Evolutionary conservation across 495 filamentous ascomycete species (phyloP), one percentile per base, ranked within the genome.

Genomic region (Zalerion maritima): DNA sequence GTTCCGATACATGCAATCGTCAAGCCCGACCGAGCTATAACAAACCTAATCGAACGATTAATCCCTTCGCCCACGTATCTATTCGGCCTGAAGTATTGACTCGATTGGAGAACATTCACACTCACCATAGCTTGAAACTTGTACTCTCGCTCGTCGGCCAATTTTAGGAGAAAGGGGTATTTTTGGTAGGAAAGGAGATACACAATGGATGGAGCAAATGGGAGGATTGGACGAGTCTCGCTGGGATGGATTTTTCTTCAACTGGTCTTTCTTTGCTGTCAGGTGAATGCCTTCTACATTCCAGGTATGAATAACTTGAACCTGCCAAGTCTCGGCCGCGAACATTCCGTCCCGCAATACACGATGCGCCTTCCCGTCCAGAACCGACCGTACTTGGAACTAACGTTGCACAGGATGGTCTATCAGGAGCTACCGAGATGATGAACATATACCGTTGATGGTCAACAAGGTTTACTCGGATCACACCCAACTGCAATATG

Each of bases 381-480:
- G 1, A 11, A 30, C 5, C 18, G 21, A 29, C 19, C 2, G 36
- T 41, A 39, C 29, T 45, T 32, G 23, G 21, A 18, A 22, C 25
- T 31, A 11, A 34, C 14, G 17, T 26, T 21, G 26, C 21, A 15
- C 35, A 80, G 76, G 78, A 26, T 80, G 73, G 57, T 80, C 75
- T 5, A 73, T 89, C 42, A 81, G 76, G 38, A 81, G 72, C 45
- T 94, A 93, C 49, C 64, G 66, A 29, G 75, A 87, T 34, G 65
- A 70, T 48, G 80, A 93, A 41, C 58, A 75, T 3, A 83, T 93
- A 16, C 84, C 84, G 0, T 65, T 94, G 4, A 71, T 85, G n/a
- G 82, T 89, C 31, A 94, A 94, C 57, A 94, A 94, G 53, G 78
- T 91, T 43, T 91, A 86, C 57, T 92, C 83, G 37, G 85, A 92